Percentiles rank a stretch among this genome's conserved stretches.
Conservation (phyloP, 169 alveolate species). For the Miamiensis avidus region DNA sequence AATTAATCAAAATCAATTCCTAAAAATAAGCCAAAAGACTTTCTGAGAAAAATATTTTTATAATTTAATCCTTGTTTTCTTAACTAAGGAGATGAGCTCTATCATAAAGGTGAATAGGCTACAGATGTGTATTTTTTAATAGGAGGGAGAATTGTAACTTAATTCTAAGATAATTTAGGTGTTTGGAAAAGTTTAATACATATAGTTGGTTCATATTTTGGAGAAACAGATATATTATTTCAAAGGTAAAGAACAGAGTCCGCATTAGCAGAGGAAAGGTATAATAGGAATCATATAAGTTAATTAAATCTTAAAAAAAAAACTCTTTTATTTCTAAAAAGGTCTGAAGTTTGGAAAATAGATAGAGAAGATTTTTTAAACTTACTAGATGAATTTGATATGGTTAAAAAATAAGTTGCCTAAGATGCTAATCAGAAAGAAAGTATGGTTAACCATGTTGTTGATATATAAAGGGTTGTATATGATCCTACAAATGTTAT, state of each 20-base stretch:
- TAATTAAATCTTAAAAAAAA: too few species aligned
- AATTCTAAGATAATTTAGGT: neutral
- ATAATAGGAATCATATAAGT: neutral
- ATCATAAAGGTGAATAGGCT: neutral
- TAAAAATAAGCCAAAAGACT: neutral
- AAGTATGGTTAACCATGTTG: neutral
- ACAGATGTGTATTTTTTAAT: neutral
- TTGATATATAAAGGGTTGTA: too few species aligned
- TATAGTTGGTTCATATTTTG: neutral
- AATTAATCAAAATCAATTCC: neutral
- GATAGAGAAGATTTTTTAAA: neutral
- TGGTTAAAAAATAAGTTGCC: neutral
- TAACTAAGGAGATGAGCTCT: neutral
- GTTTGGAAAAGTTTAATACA: neutral
- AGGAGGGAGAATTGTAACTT: neutral
- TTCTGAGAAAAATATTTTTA: too few species aligned
- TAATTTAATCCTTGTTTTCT: neutral
- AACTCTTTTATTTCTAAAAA: too few species aligned
- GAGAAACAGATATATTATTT: neutral
- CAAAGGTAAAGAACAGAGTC: neutral
- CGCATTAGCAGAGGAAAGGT: neutral
- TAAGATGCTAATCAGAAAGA: too few species aligned
- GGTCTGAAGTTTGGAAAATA: neutral
- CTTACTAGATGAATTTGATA: neutral
- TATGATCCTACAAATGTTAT: too few species aligned